Conservation (phyloP, 2,329 filamentous ascomycete species). For the Coniosporium tulheliwenetii region DNA sequence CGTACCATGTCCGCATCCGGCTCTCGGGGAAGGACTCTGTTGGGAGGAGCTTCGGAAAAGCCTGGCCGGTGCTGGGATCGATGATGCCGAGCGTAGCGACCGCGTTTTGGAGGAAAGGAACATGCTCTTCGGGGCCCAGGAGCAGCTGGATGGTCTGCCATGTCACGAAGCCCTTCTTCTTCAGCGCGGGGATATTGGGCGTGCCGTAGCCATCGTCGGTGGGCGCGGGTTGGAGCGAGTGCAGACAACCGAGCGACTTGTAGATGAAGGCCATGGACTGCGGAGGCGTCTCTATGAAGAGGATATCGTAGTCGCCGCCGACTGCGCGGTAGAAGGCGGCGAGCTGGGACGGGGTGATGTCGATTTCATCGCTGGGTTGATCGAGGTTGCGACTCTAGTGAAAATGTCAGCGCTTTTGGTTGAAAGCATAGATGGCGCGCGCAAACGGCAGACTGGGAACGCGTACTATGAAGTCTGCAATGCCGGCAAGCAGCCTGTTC, state of each 20-base stretch:
- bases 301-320: slow-evolving; percentile 31
- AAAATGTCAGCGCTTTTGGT: slow-evolving; percentile 2
- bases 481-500: slow-evolving; percentile 28
- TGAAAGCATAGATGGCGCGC: neutral
- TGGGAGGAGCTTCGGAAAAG: slow-evolving; percentile 46
- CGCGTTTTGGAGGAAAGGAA: slow-evolving; percentile 66
- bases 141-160: slow-evolving; percentile 91
- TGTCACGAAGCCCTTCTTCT: slow-evolving; percentile 69
- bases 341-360: slow-evolving; percentile 32
- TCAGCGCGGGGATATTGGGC: slow-evolving; percentile 70
- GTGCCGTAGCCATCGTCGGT: slow-evolving; percentile 51
- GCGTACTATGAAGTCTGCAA: slow-evolving; percentile 30
- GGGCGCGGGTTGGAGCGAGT: slow-evolving; percentile 60
- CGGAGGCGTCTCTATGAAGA: slow-evolving; percentile 64
- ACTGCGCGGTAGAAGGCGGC: slow-evolving; percentile 33
- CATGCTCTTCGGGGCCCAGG: slow-evolving; percentile 76
- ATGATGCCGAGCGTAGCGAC: slow-evolving; percentile 62
- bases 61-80: slow-evolving; percentile 47
- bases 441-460: no score
- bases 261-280: slow-evolving; percentile 81
- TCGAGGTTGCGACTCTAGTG: slow-evolving; percentile 25
- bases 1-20: slow-evolving; percentile 67
- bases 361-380: slow-evolving; percentile 22
- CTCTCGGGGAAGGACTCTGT: slow-evolving; percentile 54
- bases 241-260: slow-evolving; percentile 78